Evolutionary conservation across 192 early-diverging fungal genomes (phyloP).

Genomic region (Coemansia sp.): DNA sequence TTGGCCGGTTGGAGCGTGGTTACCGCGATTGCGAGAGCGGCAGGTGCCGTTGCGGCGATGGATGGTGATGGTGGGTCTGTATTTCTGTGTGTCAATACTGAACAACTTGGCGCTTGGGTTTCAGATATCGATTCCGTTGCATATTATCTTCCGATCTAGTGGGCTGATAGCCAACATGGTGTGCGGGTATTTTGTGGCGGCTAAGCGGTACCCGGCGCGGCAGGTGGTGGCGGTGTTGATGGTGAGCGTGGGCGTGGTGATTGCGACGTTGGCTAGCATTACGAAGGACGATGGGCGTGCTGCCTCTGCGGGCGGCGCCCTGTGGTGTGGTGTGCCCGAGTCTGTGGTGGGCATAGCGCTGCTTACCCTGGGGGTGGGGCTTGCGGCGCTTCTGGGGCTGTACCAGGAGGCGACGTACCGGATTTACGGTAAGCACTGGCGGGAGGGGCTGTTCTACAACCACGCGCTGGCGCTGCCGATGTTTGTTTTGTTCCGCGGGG

Average conservation of each 20-base stretch:
- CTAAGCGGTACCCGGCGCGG: conserved; percentile 58
- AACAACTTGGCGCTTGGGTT: conserved; percentile 84
- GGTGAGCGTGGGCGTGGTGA: conserved; percentile 75
- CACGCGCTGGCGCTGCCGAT: conserved; percentile 79
- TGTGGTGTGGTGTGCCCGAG: conserved; percentile 32
- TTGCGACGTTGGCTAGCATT: conserved; percentile 59
- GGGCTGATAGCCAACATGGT: conserved; percentile 83
- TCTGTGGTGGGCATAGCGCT: conserved; percentile 69
- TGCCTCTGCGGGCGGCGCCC: not conserved
- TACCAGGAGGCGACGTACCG: conserved; percentile 80
- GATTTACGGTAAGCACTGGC: conserved; percentile 79
- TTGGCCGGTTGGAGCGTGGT: conserved; percentile 15
- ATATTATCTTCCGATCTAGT: conserved; percentile 88
- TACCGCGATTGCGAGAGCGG: conserved; percentile 58
- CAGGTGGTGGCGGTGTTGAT: conserved; percentile 66
- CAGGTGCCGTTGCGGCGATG: conserved; percentile 71
- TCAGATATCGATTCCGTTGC: conserved; percentile 81
- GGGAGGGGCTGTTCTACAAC: conserved; percentile 88
- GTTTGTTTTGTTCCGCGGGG: conserved; percentile 73
- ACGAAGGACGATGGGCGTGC: not conserved
- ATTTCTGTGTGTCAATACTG: conserved; percentile 74
- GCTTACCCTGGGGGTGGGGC: conserved; percentile 67
- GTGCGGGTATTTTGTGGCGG: conserved; percentile 64
- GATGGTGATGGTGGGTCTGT: conserved; percentile 74
- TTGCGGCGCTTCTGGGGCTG: conserved; percentile 80